phyloP scores from a whole-genome alignment of 2,329 filamentous ascomycete genomes.

The Aureobasidium melanogenum region DNA sequence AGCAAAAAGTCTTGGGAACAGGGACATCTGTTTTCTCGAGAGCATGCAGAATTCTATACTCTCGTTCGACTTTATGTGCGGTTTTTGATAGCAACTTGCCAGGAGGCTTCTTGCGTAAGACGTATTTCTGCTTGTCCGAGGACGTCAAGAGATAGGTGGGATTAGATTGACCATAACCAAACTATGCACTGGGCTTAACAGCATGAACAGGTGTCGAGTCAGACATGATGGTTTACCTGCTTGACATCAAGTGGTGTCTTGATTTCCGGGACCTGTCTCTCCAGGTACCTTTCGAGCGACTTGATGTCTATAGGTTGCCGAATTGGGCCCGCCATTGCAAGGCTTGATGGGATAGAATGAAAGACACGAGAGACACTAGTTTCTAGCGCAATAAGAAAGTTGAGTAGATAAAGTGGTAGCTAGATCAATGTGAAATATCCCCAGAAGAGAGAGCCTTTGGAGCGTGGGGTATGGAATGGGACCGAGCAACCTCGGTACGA shows the following conservation, averaged over 20 bases:
- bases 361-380: not conserved
- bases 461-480: not conserved
- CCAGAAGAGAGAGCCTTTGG: not conserved
- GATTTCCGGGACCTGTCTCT: slow-evolving; percentile 71
- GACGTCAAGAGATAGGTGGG: slow-evolving; percentile 89
- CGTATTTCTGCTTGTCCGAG: slow-evolving; percentile 61
- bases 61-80: slow-evolving; percentile 92
- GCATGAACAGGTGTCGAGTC: not conserved
- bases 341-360: not conserved
- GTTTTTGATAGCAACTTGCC: slow-evolving; percentile 86
- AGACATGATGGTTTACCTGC: slow-evolving; percentile 52
- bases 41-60: slow-evolving; percentile 84
- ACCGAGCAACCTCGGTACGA: slow-evolving; percentile 8
- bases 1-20: slow-evolving; percentile 70
- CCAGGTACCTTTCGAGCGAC: slow-evolving; percentile 71
- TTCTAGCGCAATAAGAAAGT: not conserved
- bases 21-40: slow-evolving; percentile 72
- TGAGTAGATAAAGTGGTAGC: not conserved
- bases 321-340: slow-evolving; percentile 69
- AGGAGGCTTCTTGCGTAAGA: slow-evolving; percentile 97
- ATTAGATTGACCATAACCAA: slow-evolving; percentile 95
- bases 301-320: slow-evolving; percentile 82
- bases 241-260: slow-evolving; percentile 76
- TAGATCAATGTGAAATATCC: not conserved
- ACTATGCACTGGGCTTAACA: slow-evolving; percentile 44